These are phyloP conservation scores for Syncephalastrum monosporum DNA, from an alignment of 371 early-diverging fungal species.

Conservation along the genomic window DNA sequence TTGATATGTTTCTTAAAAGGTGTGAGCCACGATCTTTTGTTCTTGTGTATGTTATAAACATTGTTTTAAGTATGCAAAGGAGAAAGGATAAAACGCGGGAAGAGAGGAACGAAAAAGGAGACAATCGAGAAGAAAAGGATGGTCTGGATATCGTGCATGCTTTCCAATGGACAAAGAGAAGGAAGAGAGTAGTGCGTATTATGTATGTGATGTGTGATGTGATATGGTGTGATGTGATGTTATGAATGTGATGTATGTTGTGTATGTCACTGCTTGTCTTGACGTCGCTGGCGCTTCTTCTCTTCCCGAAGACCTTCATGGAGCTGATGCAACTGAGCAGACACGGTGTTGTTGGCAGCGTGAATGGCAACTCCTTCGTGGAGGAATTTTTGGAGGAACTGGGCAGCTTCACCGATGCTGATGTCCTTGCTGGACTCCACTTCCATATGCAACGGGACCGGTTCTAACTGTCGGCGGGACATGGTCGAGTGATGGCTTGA, in stretches of 20 bases:
- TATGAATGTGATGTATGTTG: background rate
- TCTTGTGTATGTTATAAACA: no score
- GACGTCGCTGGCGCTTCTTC: constrained; percentile 31
- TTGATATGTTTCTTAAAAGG: no score
- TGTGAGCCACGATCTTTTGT: no score
- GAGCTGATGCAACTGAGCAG: constrained; percentile 49
- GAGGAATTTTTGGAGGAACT: constrained; percentile 43
- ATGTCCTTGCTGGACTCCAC: constrained; percentile 30
- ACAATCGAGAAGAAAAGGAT: no score
- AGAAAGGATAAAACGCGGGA: no score
- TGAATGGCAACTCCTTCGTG: constrained; percentile 53
- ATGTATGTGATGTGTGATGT: constrained; percentile 1
- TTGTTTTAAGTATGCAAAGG: no score
- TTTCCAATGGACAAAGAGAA: background rate
- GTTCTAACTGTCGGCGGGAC: constrained; percentile 20
- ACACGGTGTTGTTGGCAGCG: constrained; percentile 49
- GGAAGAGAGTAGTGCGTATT: background rate
- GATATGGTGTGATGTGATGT: constrained; percentile 4
- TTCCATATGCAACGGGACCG: constrained; percentile 41
- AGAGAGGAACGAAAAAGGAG: no score
- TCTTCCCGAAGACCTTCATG: constrained; percentile 47
- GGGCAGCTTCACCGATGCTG: constrained; percentile 27
- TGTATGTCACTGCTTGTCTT: background rate
- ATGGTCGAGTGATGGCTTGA: constrained; percentile 1
- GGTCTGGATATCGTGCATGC: no score